Conservation (phyloP, 768 basidiomycete genomes). For the Suillus hirtellus region DNA sequence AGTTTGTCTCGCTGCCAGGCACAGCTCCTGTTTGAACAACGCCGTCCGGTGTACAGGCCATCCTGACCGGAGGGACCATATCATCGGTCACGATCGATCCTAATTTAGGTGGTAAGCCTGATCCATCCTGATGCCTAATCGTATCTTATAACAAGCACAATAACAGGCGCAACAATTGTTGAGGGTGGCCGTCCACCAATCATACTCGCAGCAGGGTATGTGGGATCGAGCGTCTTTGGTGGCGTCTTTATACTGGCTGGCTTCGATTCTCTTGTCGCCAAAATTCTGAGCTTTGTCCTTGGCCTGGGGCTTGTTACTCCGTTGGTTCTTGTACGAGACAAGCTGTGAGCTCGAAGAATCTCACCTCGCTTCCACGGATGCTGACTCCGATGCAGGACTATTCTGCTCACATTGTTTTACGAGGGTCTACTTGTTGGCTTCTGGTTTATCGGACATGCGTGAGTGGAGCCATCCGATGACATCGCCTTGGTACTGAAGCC, state of each 20-base stretch:
- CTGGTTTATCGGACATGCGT: constrained; percentile 96
- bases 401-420: constrained; percentile 76
- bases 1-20: constrained; percentile 30
- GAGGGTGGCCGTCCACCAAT: constrained; percentile 73
- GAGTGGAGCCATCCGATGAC: constrained; percentile 30
- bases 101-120: constrained; percentile 63
- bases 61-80: constrained; percentile 78
- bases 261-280: constrained; percentile 88
- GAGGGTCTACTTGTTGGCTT: constrained; percentile 89
- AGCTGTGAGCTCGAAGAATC: constrained; percentile 59
- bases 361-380: constrained; percentile 3
- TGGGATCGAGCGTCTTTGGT: constrained; percentile 81
- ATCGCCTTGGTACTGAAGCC: constrained; percentile 11
- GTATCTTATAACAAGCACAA: not conserved
- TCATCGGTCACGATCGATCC: constrained; percentile 83
- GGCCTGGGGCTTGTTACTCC: constrained; percentile 87
- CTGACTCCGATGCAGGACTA: constrained; percentile 59
- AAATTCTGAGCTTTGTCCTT: constrained; percentile 89
- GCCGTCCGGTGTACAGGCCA: constrained; percentile 47
- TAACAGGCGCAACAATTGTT: constrained; percentile 46
- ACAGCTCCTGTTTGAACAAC: constrained; percentile 8
- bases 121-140: constrained; percentile 30
- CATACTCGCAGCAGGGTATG: constrained; percentile 77
- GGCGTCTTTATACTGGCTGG: constrained; percentile 82
- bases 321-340: constrained; percentile 83